Evolutionary conservation across 805 yeast genomes (phyloP), one percentile per base, ranked within the genome.

Genomic region (Candida suzukii): DNA sequence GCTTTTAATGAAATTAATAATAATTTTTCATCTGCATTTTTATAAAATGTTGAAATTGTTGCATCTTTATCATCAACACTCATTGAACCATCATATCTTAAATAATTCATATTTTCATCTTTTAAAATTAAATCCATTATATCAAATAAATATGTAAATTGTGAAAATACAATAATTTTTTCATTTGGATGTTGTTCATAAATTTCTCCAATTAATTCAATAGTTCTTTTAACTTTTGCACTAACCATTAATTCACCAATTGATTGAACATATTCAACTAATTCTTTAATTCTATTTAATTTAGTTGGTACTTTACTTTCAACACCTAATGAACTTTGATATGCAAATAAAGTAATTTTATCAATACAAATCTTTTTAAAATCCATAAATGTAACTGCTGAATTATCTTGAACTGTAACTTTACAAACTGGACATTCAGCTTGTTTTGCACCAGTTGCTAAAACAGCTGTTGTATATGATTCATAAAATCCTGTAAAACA

Each of bases 81-180:
- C 96, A 91, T 84, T 4, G 80, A 66, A 14, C 99, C 99, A 51
- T 86, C 91, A 60, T 88, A 93, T 44, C 82, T 66, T 37, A 84
- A 63, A 53, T 61, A 76, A 13, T 63, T 65, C 18, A 80, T 69
- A 16, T 68, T 58, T 24, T 71, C 67, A 13, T 66, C 64, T 11
- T 62, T 63, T 49, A 88, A 64, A 12, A 76, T 73, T 43, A 76
- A 66, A 17, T 68, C 66, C 37, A 84, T 53, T 20, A 91, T 57
- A 41, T 83, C 88, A 57, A 93, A 83, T 53, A 86, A 74, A 3
- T 82, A 64, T 2, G 93, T 83, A 61, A 95, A 93, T 50, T 87
- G 95, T 2, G 95, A 81, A 52, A 93, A 93, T 1, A 93, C 66
- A 42, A 91, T 77, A 8, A 88, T 67, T 61, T 91, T 91, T 47